Evolutionary conservation across 2,329 filamentous ascomycete genomes (phyloP), one percentile per base, ranked within the genome.

Genomic region (Rhinocladiella mackenziei): DNA sequence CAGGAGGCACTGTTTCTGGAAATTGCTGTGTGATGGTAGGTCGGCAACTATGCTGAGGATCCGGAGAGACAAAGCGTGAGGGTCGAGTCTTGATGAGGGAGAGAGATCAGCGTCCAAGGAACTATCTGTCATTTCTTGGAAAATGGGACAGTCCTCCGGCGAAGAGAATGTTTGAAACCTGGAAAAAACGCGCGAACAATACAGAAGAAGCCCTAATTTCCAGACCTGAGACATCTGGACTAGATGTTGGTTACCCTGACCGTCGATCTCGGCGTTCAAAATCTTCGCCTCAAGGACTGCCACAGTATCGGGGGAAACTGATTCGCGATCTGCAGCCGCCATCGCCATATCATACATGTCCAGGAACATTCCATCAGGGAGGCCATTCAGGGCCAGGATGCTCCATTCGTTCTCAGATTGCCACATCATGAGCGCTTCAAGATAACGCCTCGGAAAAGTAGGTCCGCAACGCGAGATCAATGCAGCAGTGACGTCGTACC

Each of bases 391-490:
- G 15, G 41, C 48, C 26, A 54, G 45, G 5, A 54, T 47, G 26
- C 48, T 54, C 51, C 51, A 54, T 42, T 54, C 48, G 22, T n/a
- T 33, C 18, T 51, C 51, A n/a, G 37, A 31, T 28, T 51, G 48
- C 48, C 48, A 54, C 6, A 29, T 23, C 48, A 54, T 51, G 15
- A 54, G 32, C 4, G 44, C 35, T 26, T 51, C 39, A 7, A 51
- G 29, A 33, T 54, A 54, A 2, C 10, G 22, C 22, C 45, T 18
- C 11, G 51, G 51, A 22, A 54, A 54, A 5, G 44, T 37, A 6
- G 51, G 51, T 17, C 48, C 39, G 15, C 34, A 38, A 3, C 51
- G 44, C n/a, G 48, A 52, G 15, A 52, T 40, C 32, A 54, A 25
- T 1, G 51, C 51, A 1, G 45, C 42, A 19, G 22, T 42, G 17